phyloP scores from a whole-genome alignment of 768 basidiomycete genomes.

The Nidularia pulvinata region DNA sequence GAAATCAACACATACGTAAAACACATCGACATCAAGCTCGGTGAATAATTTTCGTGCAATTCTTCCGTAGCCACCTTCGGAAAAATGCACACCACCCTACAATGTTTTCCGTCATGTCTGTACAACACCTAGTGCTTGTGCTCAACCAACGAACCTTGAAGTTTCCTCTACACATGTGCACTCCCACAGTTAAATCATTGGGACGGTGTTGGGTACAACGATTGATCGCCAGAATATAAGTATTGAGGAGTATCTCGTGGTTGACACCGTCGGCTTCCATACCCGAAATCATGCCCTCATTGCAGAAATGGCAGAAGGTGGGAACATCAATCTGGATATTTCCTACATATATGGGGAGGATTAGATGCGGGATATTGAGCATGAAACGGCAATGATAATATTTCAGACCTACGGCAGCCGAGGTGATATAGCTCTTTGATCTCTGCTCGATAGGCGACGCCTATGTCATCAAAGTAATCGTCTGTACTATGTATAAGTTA shows the following conservation, averaged over 20 bases:
- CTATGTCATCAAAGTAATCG: constrained; percentile 50
- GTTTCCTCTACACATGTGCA: constrained; percentile 64
- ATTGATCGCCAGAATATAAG: constrained; percentile 69
- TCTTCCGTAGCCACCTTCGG: constrained; percentile 58
- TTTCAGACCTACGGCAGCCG: constrained; percentile 51
- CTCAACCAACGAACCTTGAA: constrained; percentile 32
- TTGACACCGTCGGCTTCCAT: constrained; percentile 65
- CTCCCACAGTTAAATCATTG: constrained; percentile 48
- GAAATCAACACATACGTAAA: constrained; percentile 33
- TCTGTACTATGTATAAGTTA: constrained; percentile 25
- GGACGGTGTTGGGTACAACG: constrained; percentile 51
- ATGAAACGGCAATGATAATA: too few relatives aligned
- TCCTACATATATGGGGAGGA: too few relatives aligned
- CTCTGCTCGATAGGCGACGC: constrained; percentile 45
- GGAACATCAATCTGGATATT: constrained; percentile 55
- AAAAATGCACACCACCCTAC: constrained; percentile 44
- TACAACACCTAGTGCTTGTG: too few relatives aligned
- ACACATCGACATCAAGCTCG: constrained; percentile 55
- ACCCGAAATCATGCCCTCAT: constrained; percentile 45
- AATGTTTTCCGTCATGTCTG: too few relatives aligned
- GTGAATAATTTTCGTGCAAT: constrained; percentile 59
- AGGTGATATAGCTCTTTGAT: constrained; percentile 45
- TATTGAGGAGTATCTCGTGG: constrained; percentile 62
- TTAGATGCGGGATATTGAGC: too few relatives aligned
- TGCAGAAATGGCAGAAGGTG: constrained; percentile 67